phyloP scores from a whole-genome alignment of 768 basidiomycete species.

The Nidula microcarpa region DNA sequence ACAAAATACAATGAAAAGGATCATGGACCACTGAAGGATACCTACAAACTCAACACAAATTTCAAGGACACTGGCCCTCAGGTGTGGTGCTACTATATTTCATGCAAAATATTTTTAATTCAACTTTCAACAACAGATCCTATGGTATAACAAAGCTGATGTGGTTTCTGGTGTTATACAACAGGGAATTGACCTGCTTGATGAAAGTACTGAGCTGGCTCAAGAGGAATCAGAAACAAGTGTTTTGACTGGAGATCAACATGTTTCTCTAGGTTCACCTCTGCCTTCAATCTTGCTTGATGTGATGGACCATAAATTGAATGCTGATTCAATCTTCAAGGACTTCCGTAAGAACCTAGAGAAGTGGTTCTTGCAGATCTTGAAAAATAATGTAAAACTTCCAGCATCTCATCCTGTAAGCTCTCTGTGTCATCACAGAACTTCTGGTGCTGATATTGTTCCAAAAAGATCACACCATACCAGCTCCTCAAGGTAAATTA shows the following conservation, averaged over 20 bases:
- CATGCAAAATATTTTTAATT: background rate
- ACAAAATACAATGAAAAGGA: constrained; percentile 24
- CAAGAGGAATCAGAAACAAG: too few relatives aligned
- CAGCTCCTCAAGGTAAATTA: constrained; percentile 18
- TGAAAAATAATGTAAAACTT: too few relatives aligned
- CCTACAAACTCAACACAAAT: constrained; percentile 22
- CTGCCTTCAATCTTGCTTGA: too few relatives aligned
- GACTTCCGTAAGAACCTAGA: too few relatives aligned
- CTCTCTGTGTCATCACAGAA: too few relatives aligned
- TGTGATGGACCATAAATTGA: too few relatives aligned
- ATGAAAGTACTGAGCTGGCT: constrained; percentile 2
- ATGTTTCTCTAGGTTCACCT: too few relatives aligned
- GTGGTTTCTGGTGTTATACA: too few relatives aligned
- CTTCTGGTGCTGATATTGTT: background rate
- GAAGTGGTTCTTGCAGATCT: too few relatives aligned
- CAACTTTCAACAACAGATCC: constrained; percentile 15
- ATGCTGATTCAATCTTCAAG: too few relatives aligned
- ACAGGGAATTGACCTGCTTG: constrained; percentile 5
- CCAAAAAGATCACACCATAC: constrained; percentile 12
- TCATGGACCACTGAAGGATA: constrained; percentile 22
- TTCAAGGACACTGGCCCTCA: constrained; percentile 26
- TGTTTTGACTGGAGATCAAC: too few relatives aligned
- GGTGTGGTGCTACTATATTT: constrained; percentile 12
- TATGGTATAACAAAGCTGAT: constrained; percentile 6
- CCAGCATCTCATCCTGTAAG: too few relatives aligned